Percentiles rank a stretch among this genome's conserved stretches.
Conservation (phyloP, 2,329 filamentous ascomycete species). For the Hypoxylon sp. region DNA sequence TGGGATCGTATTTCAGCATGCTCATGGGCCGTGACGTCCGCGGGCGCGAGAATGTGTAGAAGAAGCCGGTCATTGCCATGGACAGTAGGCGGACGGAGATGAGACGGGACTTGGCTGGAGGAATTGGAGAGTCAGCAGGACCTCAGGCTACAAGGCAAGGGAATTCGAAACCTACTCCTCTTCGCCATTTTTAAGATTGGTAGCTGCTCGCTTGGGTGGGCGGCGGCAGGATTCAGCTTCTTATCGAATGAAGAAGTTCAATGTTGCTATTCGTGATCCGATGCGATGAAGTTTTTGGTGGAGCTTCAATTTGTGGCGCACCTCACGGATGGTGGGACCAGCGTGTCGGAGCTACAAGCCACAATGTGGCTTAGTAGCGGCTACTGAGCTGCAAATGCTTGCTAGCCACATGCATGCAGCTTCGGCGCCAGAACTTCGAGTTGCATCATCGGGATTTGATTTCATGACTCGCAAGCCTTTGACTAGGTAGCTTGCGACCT, state of each 20-base stretch:
- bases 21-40: conserved; percentile 86
- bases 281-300: conserved; percentile 47
- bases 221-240: conserved; percentile 5
- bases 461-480: conserved; percentile 16
- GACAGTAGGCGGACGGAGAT: conserved; percentile 94
- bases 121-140: conserved; percentile 8
- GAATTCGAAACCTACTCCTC: conserved; percentile 53
- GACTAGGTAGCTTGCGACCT: conserved; percentile 10
- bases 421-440: not conserved
- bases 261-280: conserved; percentile 22
- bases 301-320: conserved; percentile 45
- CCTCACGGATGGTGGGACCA: conserved; percentile 6
- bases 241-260: conserved; percentile 27
- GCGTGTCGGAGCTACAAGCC: not conserved
- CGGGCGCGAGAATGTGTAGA: conserved; percentile 89
- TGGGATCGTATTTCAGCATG: conserved; percentile 99
- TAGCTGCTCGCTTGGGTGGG: conserved; percentile 28
- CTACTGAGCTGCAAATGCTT: not conserved
- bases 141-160: not conserved
- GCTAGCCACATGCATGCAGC: not conserved
- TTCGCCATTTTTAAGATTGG: conserved; percentile 56
- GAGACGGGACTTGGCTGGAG: conserved; percentile 86
- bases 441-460: conserved; percentile 19
- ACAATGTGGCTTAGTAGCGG: conserved; percentile 6
- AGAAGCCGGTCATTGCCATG: conserved; percentile 99